Conservation (phyloP, 208 protist genomes). For the Leptomonas seymouri region DNA sequence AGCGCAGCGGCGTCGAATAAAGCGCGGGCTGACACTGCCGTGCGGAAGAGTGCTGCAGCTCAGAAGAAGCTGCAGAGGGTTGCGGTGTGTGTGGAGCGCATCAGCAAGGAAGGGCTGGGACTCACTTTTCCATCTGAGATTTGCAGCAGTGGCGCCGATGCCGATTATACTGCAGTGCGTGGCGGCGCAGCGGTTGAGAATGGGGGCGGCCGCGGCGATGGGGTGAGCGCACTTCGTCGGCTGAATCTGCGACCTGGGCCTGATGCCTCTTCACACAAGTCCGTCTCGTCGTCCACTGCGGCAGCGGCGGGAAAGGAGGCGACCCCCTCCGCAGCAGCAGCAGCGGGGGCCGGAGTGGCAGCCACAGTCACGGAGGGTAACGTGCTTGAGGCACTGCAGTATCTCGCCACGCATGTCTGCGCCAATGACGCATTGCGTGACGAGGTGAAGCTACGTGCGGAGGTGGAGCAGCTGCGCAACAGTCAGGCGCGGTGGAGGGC, state of each 20-base stretch:
- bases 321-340: neutral
- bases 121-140: constrained; percentile 17
- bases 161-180: neutral
- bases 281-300: neutral
- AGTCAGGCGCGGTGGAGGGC: constrained; percentile 41
- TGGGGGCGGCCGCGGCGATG: constrained; percentile 15
- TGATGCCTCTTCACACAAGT: neutral
- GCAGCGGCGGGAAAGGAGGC: neutral
- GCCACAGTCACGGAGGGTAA: constrained; percentile 51
- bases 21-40: constrained; percentile 48
- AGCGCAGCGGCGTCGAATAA: constrained; percentile 40
- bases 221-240: constrained; percentile 26
- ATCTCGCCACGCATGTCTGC: constrained; percentile 44
- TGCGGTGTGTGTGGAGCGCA: constrained; percentile 23
- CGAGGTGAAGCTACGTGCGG: constrained; percentile 29
- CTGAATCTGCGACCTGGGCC: constrained; percentile 25
- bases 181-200: neutral
- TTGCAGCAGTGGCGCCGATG: neutral
- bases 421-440: constrained; percentile 35
- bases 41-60: constrained; percentile 37
- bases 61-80: constrained; percentile 39
- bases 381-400: constrained; percentile 55
- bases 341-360: too few species aligned
- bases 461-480: constrained; percentile 41
- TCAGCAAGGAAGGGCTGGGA: constrained; percentile 20